These are phyloP conservation scores for Phragmites australis DNA, from an alignment of 176 grass and related monocot species.

Conservation along the genomic window DNA sequence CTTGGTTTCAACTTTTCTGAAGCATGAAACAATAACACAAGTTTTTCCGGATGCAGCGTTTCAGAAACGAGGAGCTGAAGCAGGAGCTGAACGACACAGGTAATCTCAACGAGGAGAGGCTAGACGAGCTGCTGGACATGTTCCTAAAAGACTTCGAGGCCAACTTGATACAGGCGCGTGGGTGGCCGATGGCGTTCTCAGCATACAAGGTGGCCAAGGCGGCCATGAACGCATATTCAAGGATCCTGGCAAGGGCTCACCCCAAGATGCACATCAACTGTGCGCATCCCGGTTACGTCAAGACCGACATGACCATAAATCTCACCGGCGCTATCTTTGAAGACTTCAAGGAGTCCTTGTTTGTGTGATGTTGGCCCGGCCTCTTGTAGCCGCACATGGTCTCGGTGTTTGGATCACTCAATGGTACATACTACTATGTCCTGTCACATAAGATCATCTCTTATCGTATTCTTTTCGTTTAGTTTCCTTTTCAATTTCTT, in stretches of 20 bases:
- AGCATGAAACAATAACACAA: background rate
- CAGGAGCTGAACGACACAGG: slow-evolving; percentile 38
- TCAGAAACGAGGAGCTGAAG: slow-evolving; percentile 45
- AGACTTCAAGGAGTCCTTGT: slow-evolving; percentile 22
- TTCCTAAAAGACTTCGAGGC: slow-evolving; percentile 55
- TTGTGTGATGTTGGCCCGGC: slow-evolving; percentile 11
- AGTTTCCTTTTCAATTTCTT: too few species aligned
- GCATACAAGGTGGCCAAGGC: slow-evolving; percentile 66
- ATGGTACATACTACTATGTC: too few species aligned
- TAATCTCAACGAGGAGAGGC: slow-evolving; percentile 43
- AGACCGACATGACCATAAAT: slow-evolving; percentile 50
- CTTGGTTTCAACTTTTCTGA: background rate
- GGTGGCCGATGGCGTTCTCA: slow-evolving; percentile 41
- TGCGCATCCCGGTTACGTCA: slow-evolving; percentile 59
- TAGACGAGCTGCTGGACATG: slow-evolving; percentile 43
- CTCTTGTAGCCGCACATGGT: background rate
- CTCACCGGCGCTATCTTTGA: slow-evolving; percentile 54
- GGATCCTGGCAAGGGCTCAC: slow-evolving; percentile 54
- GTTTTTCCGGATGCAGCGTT: background rate
- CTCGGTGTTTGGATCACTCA: too few species aligned
- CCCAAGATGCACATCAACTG: slow-evolving; percentile 49
- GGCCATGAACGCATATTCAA: slow-evolving; percentile 49
- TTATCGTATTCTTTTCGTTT: too few species aligned
- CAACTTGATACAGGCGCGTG: background rate
- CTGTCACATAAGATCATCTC: too few species aligned